These are phyloP conservation scores for Pseudocercospora eumusae DNA, from an alignment of 2,329 filamentous ascomycete species.

Conservation along the genomic window DNA sequence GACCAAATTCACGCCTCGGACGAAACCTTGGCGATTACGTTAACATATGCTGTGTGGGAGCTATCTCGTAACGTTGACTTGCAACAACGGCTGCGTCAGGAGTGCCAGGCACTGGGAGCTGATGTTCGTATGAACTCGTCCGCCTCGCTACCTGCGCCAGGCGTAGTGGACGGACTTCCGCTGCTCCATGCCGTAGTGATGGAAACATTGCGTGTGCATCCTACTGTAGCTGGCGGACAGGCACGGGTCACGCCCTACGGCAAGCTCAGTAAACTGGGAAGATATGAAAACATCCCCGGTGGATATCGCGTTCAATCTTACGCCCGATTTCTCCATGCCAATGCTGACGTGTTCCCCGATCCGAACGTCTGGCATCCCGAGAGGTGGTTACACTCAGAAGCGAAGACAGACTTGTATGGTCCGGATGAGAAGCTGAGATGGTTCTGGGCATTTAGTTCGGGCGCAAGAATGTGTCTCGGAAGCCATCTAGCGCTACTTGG, in stretches of 20 bases:
- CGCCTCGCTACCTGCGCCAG: background rate
- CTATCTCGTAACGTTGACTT: conserved; percentile 8
- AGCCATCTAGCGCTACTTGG: conserved; percentile 11
- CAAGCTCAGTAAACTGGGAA: conserved; percentile 1
- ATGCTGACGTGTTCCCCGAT: conserved; percentile 1
- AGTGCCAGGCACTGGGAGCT: conserved; percentile 2
- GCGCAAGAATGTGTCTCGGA: conserved; percentile 11
- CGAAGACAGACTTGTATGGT: background rate
- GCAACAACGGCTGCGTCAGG: conserved; percentile 4
- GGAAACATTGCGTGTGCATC: conserved; percentile 10
- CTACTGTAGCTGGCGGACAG: conserved; percentile 9
- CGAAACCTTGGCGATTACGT: conserved; percentile 14
- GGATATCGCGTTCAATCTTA: conserved; percentile 8
- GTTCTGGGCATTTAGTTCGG: conserved; percentile 13
- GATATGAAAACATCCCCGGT: conserved; percentile 11
- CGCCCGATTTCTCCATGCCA: conserved; percentile 8
- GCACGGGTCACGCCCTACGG: conserved; percentile 9
- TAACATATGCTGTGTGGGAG: conserved; percentile 15
- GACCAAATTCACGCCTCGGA: conserved; percentile 16
- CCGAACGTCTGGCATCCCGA: conserved; percentile 1
- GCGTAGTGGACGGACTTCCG: background rate
- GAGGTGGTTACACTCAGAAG: background rate
- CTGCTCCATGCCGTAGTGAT: background rate
- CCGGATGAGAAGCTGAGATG: conserved; percentile 10
- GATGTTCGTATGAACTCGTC: background rate